Base-by-base conservation (phyloP, 2,329 filamentous ascomycete species). In the Pseudocercospora eumusae region DNA sequence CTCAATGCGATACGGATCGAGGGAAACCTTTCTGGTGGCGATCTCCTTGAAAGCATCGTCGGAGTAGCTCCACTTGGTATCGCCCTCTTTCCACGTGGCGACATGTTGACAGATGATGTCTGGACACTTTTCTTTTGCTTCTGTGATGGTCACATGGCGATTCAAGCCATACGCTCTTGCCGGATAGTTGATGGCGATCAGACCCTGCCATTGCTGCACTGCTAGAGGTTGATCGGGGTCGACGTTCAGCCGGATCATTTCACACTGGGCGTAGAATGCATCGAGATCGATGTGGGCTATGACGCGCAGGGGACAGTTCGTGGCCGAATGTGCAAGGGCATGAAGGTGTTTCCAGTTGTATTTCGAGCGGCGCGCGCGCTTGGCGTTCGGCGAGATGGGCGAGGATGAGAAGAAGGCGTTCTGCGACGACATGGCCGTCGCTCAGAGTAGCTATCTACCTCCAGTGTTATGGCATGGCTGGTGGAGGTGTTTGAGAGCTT, bases 111-210 rank as follows among this genome's bases (percentile, higher is more conserved):
- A 81, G 60, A 96, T 87, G 28, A 99, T 82, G 13, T 89, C 81
- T 0, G 93, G 93, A 71, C 95, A 99, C 65, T 91, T 81, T 75
- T 93, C 93, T 76, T 87, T 88, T 18, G 95, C 95, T 72, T 98
- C 95, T 3, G 82, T 81, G 45, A 91, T 84, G 8, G 87, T 90
- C 66, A 93, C 88, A 78, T 96, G 91, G 33, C 93, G 82, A 49
- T 82, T 88, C 58, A 99, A 87, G 1, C 91, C 92, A 70, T 86
- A 93, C 8, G 84, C 84, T 15, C 95, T 87, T 4, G 93, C 93
- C 2, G 95, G 87, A 73, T 99, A 99, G 79, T 99, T 99, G 76
- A 99, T 87, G 2, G 95, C 95, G 73, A 99, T 99, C 23, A 99
- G 82, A 8, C 90, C 92, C 76, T 96, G 90, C 90, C 90, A 98